A percentile compares a stretch with the other conserved stretches of the same genome.
phyloP scores from a whole-genome alignment of 768 basidiomycete species.

The Tephrocybe sp. region DNA sequence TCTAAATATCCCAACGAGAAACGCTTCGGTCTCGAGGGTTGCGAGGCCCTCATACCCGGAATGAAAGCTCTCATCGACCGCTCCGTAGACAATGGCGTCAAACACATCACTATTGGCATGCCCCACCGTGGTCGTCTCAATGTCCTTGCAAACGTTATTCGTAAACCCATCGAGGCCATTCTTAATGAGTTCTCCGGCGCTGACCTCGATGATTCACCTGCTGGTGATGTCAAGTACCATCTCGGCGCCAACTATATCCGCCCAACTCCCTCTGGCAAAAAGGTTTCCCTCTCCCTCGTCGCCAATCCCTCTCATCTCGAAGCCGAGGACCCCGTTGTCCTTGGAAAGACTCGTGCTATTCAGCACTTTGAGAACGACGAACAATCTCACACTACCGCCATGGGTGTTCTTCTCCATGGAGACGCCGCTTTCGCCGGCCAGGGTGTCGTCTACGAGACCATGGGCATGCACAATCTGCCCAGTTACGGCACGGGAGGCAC shows the following conservation, averaged over 20 bases:
- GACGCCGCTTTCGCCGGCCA: slow-evolving; percentile 99
- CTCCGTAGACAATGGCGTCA: slow-evolving; percentile 94
- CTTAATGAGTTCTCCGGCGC: slow-evolving; percentile 92
- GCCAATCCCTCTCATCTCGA: slow-evolving; percentile 99
- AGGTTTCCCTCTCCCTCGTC: slow-evolving; percentile 94
- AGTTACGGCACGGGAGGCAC: slow-evolving; percentile 97
- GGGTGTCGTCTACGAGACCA: slow-evolving; percentile 98
- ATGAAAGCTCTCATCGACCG: slow-evolving; percentile 99
- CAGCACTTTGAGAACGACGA: slow-evolving; percentile 94
- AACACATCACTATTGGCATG: slow-evolving; percentile 98
- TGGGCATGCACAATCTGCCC: slow-evolving; percentile 95
- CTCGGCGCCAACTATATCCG: slow-evolving; percentile 98
- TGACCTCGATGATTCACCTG: slow-evolving; percentile 70
- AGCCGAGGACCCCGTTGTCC: slow-evolving; percentile 96
- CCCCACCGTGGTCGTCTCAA: slow-evolving; percentile 98
- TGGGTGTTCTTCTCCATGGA: slow-evolving; percentile 95
- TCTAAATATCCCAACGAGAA: slow-evolving; percentile 99
- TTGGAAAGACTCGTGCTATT: slow-evolving; percentile 96
- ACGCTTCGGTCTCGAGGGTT: slow-evolving; percentile 97
- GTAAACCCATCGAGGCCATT: slow-evolving; percentile 97
- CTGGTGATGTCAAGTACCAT: slow-evolving; percentile 99
- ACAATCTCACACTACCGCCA: slow-evolving; percentile 74
- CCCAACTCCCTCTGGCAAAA: slow-evolving; percentile 97
- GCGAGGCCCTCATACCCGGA: slow-evolving; percentile 94
- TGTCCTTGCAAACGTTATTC: slow-evolving; percentile 96